Conservation (phyloP, 345 rosid species). For the Rubroshorea leprosula region DNA sequence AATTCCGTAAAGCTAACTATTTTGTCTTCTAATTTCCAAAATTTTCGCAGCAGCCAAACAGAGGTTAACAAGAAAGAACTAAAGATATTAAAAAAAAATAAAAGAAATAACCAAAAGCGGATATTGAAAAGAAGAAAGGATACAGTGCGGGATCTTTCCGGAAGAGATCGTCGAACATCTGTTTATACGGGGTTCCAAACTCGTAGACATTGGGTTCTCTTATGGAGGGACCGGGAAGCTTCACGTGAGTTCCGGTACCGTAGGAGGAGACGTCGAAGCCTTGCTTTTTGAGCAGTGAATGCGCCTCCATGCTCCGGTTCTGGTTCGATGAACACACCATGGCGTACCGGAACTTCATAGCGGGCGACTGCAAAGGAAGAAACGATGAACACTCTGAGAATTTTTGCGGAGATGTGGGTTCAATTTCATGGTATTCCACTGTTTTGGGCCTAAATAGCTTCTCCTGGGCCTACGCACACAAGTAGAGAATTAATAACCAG, state of each 20-base stretch:
- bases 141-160: conserved; percentile 97
- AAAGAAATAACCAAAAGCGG: too few relatives aligned
- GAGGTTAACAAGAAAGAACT: too few relatives aligned
- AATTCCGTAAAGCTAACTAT: too few relatives aligned
- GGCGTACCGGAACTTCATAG: conserved; percentile 74
- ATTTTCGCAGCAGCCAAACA: too few relatives aligned
- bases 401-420: too few relatives aligned
- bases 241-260: conserved; percentile 89
- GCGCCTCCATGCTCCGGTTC: conserved; percentile 92
- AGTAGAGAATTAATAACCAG: too few relatives aligned
- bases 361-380: neutral
- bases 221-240: conserved; percentile 82
- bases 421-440: too few relatives aligned
- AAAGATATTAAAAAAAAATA: too few relatives aligned
- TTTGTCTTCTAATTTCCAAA: too few relatives aligned
- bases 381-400: too few relatives aligned
- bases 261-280: conserved; percentile 93
- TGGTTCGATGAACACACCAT: conserved; percentile 92
- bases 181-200: conserved; percentile 92
- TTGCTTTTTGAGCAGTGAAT: conserved; percentile 67
- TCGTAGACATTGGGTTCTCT: conserved; percentile 93
- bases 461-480: too few relatives aligned
- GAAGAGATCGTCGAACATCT: conserved; percentile 90
- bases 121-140: conserved; percentile 16
- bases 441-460: too few relatives aligned